Conservation (phyloP, 495 filamentous ascomycete species). For the Penicillium canariense region DNA sequence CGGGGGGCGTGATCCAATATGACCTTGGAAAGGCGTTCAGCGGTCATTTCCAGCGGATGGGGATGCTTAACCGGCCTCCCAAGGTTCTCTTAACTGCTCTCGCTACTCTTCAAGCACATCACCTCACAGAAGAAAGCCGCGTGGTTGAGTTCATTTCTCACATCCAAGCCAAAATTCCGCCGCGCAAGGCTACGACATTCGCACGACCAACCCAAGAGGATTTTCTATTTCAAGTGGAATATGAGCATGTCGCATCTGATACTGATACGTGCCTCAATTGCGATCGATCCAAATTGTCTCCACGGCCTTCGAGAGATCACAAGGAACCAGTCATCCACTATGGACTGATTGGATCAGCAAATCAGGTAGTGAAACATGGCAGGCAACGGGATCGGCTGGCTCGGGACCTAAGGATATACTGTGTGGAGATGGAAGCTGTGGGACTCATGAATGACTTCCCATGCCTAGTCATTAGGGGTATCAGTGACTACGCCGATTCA, state of each 20-base stretch:
- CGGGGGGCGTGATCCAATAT: constrained; percentile 42
- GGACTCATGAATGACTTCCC: constrained; percentile 39
- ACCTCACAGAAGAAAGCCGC: constrained; percentile 7
- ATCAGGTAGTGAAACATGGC: constrained; percentile 25
- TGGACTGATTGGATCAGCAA: constrained; percentile 28
- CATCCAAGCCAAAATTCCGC: constrained; percentile 2
- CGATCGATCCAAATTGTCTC: constrained; percentile 12
- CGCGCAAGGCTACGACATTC: not conserved
- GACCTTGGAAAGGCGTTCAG: constrained; percentile 34
- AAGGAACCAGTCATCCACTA: constrained; percentile 26
- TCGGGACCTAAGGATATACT: constrained; percentile 16
- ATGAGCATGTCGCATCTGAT: constrained; percentile 21
- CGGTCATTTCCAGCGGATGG: constrained; percentile 30
- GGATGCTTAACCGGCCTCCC: constrained; percentile 16
- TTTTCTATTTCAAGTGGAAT: constrained; percentile 25
- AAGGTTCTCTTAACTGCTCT: constrained; percentile 25
- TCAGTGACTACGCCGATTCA: constrained; percentile 44
- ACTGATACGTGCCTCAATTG: constrained; percentile 22
- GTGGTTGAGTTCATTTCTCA: constrained; percentile 7
- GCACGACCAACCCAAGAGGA: constrained; percentile 19
- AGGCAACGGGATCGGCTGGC: constrained; percentile 19
- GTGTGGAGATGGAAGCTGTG: constrained; percentile 48
- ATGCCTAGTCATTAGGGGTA: constrained; percentile 40
- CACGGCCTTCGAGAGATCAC: constrained; percentile 10
- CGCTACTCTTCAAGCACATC: not conserved